These are phyloP conservation scores for Cutaneotrichosporon spelunceum DNA, from an alignment of 1,284 basidiomycete species.

Conservation along the genomic window DNA sequence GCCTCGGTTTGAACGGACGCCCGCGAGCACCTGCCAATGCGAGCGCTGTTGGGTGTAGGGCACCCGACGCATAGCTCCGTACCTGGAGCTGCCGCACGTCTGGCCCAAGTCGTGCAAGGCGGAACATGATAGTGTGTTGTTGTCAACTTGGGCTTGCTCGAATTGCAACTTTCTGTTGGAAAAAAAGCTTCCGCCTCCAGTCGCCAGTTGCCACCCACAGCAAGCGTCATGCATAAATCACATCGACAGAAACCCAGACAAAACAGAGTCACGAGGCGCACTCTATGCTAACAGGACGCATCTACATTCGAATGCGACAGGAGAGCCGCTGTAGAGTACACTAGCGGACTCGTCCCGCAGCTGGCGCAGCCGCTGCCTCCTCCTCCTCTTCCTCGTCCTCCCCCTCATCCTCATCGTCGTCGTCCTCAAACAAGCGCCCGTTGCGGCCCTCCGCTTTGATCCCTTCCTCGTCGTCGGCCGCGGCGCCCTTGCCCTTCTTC, in stretches of 20 bases:
- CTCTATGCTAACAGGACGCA: constrained; percentile 8
- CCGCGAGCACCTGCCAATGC: not conserved
- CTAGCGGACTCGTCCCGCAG: not conserved
- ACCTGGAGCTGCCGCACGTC: not conserved
- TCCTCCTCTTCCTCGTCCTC: constrained; percentile 38
- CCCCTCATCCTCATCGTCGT: constrained; percentile 37
- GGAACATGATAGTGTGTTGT: constrained; percentile 3
- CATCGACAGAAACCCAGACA: constrained; percentile 3
- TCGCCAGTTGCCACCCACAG: not conserved
- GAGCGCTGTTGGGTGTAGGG: not conserved
- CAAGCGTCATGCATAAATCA: not conserved
- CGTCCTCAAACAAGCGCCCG: constrained; percentile 41
- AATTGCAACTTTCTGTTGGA: not conserved
- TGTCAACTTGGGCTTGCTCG: not conserved
- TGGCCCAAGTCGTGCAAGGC: not conserved
- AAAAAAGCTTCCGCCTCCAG: constrained; percentile 3
- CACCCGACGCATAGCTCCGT: not conserved
- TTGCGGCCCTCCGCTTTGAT: constrained; percentile 18
- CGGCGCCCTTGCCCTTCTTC: constrained; percentile 53
- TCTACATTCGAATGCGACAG: not conserved
- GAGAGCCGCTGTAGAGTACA: not conserved
- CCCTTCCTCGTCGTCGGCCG: constrained; percentile 7
- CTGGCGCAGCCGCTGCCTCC: not conserved
- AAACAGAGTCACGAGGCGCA: not conserved
- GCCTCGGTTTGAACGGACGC: not conserved